Evolutionary conservation across 2,329 filamentous ascomycete species (phyloP), one percentile per base, ranked within the genome.

Genomic region (Cercospora brassicicola): DNA sequence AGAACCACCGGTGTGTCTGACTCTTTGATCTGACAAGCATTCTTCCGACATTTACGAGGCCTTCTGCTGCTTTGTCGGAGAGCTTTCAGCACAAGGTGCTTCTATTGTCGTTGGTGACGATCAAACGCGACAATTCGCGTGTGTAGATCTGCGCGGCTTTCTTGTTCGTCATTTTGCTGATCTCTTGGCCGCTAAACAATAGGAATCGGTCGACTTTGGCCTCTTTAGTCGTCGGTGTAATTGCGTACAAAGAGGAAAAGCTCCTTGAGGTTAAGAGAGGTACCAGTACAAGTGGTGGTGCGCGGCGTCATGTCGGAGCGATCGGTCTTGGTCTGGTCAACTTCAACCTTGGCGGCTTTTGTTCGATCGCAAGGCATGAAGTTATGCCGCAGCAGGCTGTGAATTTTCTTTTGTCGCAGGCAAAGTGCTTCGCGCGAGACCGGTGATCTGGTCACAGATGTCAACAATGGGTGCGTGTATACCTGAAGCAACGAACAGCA

Each of bases 211-310:
- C 18, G 42, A 20, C 42, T 48, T 48, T 48, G 42, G 42, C 42
- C 23, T 48, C 20, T 48, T 11, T 61, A n/a, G 36, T 45, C 36
- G 20, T 28, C 20, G n/a, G 36, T 15, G 10, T 15, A 18, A 15
- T 15, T 30, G 59, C 13, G 23, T 26, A 39, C 59, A 48, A 42
- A 28, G 33, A 61, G 59, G 36, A 61, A 65, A 59, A 48, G 63
- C 39, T 59, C 28, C 33, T 23, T 56, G 55, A 23, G 45, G n/a
- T 51, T 23, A 48, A 20, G 45, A 48, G 45, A 18, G 45, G 45
- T 20, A 48, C 20, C 18, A 18, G 20, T 48, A 20, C 18, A 51
- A 51, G 20, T 13, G 20, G 45, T 51, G 45, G 45, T 51, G 45
- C 45, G 45, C 39, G 48, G 53, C 20, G 20, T 18, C 39, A 62